Base-by-base conservation (phyloP, 176 grass and related monocot species). In the Zizania latifolia region DNA sequence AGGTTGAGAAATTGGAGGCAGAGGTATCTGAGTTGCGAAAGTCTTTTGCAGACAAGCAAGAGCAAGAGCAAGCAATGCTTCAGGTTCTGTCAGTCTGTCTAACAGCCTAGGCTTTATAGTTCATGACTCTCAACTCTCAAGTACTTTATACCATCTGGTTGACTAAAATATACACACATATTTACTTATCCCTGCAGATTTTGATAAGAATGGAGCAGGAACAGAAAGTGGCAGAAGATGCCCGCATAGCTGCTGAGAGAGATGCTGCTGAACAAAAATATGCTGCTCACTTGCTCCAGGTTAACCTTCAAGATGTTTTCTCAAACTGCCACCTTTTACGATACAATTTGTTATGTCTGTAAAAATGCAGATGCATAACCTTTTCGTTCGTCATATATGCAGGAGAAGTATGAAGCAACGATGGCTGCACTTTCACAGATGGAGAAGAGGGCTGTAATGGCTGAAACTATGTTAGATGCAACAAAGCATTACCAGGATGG, bases 361-460 rank as follows among this genome's bases (percentile, higher is more conserved):
- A 67, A 30, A 70, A 83, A 36, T 36, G 3, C 39, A 53, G 59
- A 76, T 89, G 51, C 58, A 36, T 78, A 59, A 41, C 2, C 29
- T 64, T 81, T 60, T 30, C 3, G n/a, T n/a, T 65, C 50, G 31
- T 60, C 76, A 21, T 66, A 73, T 71, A 65, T 74, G 50, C 71
- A 94, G 95, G 91, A 94, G 77, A 94, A 99, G 71, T 94, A 90
- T 83, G 91, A 99, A 70, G 86, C 88, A 75, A 60, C 84, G 26
- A 73, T 84, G 62, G 55, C 68, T 62, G 70, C 82, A 46, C 85
- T 94, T 77, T 57, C 68, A 51, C 72, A 90, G 69, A 99, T 92
- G 91, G 95, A 99, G 71, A 99, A 99, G 65, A 94, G 95, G 81
- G 89, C 89, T 65, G 84, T 99, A 55, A 94, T 94, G 95, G 89